Evolutionary conservation across 1,139 yeast genomes (phyloP).

Genomic region (Blastobotrys ciferrii): DNA sequence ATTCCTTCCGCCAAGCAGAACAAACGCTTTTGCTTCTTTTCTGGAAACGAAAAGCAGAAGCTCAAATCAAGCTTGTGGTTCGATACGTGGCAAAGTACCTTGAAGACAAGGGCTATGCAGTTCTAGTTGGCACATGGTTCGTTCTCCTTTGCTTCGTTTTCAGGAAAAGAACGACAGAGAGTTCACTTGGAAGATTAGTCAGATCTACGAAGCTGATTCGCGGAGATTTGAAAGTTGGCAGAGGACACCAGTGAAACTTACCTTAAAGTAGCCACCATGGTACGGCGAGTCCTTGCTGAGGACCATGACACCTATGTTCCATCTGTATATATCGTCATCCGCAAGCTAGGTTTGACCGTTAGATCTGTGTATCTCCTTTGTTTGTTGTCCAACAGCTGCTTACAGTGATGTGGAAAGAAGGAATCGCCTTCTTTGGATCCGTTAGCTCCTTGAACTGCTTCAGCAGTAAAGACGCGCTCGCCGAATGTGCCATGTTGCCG

Average conservation of each 20-base stretch:
- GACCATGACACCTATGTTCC: slow-evolving; percentile 95
- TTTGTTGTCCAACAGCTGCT: slow-evolving; percentile 19
- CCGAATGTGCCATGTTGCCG: slow-evolving; percentile 14
- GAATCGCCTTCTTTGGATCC: slow-evolving; percentile 88
- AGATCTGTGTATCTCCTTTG: slow-evolving; percentile 7
- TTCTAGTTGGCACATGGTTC: no score
- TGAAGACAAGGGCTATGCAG: no score
- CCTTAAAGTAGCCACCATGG: slow-evolving; percentile 91
- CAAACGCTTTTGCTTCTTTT: no score
- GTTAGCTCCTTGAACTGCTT: slow-evolving; percentile 93
- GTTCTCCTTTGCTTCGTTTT: no score
- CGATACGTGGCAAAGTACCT: no score
- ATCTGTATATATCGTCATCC: slow-evolving; percentile 84
- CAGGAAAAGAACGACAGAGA: no score
- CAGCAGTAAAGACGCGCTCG: slow-evolving; percentile 65
- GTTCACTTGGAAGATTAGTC: no score
- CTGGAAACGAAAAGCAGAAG: no score
- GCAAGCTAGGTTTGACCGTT: slow-evolving; percentile 47
- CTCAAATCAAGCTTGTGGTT: no score
- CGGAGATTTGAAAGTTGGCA: no score
- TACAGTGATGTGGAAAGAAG: slow-evolving; percentile 77
- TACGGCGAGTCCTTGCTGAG: slow-evolving; percentile 84
- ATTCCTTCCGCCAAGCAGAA: no score
- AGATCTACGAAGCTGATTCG: no score
- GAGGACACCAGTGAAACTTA: slow-evolving; percentile 18